These are phyloP conservation scores for Penicillium tannophilum DNA, from an alignment of 495 filamentous ascomycete genomes.

Conservation along the genomic window DNA sequence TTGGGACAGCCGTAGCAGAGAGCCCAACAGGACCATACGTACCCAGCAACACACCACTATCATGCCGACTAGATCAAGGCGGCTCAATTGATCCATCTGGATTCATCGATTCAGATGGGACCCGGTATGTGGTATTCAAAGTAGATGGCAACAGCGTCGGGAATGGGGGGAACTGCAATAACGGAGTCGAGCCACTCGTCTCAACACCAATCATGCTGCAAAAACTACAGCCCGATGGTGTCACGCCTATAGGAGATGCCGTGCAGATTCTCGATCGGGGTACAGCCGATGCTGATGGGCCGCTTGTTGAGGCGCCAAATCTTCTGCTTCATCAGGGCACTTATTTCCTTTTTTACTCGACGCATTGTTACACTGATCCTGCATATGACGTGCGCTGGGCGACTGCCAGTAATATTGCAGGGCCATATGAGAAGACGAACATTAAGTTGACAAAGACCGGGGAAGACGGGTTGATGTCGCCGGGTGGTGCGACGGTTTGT, in stretches of 20 bases:
- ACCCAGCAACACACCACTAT: conserved; percentile 44
- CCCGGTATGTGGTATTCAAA: conserved; percentile 62
- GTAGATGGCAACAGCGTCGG: conserved; percentile 64
- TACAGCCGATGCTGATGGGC: conserved; percentile 52
- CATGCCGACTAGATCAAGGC: conserved; percentile 53
- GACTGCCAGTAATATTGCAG: conserved; percentile 44
- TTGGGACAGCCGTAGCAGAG: conserved; percentile 52
- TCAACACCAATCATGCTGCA: conserved; percentile 65
- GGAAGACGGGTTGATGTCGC: conserved; percentile 44
- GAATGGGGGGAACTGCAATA: conserved; percentile 58
- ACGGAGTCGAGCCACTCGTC: conserved; percentile 47
- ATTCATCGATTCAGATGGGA: conserved; percentile 54
- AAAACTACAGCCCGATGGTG: conserved; percentile 51
- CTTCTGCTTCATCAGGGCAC: conserved; percentile 46
- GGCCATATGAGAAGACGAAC: conserved; percentile 47
- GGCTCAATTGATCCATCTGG: conserved; percentile 62
- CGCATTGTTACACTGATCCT: conserved; percentile 54
- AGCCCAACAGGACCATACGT: conserved; percentile 54
- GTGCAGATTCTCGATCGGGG: conserved; percentile 57
- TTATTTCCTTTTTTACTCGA: conserved; percentile 65
- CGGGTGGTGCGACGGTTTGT: conserved; percentile 54
- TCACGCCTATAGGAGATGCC: conserved; percentile 52
- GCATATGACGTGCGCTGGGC: conserved; percentile 60
- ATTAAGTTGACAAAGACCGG: conserved; percentile 42
- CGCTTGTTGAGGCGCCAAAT: conserved; percentile 63